Base-by-base conservation (phyloP, 2,329 filamentous ascomycete genomes). In the Colletotrichum sp. region DNA sequence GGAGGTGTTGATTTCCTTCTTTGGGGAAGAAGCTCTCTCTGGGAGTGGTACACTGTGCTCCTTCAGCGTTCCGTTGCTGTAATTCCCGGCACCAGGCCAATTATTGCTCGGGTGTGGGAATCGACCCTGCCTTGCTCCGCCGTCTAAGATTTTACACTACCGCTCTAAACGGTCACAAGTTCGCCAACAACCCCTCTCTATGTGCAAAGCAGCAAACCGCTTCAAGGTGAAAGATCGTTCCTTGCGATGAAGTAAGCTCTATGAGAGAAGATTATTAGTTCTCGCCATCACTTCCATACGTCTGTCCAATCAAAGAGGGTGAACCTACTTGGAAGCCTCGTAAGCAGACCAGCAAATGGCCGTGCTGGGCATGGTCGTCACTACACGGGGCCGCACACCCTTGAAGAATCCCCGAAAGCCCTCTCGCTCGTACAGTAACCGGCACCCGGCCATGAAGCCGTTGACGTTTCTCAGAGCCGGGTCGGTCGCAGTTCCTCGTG, bases 361-460 rank as follows among this genome's bases (percentile, higher is more conserved):
- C 38, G 97, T 99, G 87, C 96, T 98, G 24, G 97, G 97, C 94
- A 99, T 99, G 2, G 97, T 98, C 13, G 96, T 98, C 77, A 99
- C 93, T 64, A 99, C 94, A 81, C 97, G 91, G 63, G 97, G 97
- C 80, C 94, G 93, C 83, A 98, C 92, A 58, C 97, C 97, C 83
- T 98, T 96, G 87, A 98, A 96, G 86, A 99, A 99, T 5, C 97
- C 97, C 72, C 88, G 89, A 81, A 94, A 90, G 43, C 97, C 97
- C 83, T 98, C 96, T 82, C 96, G 92, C 80, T 92, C 91, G 84
- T 96, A 94, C 78, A 98, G 93, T 75, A 98, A 92, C 77, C 90
- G 90, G 78, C 95, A 96, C 9, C 96, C 96, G 60, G 95, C 93
- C 79, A 91, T 86, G 78, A 98, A 91, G 9, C 96, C 94, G 81